phyloP scores from a whole-genome alignment of 2,329 filamentous ascomycete genomes.

The Trichoderma koningii region DNA sequence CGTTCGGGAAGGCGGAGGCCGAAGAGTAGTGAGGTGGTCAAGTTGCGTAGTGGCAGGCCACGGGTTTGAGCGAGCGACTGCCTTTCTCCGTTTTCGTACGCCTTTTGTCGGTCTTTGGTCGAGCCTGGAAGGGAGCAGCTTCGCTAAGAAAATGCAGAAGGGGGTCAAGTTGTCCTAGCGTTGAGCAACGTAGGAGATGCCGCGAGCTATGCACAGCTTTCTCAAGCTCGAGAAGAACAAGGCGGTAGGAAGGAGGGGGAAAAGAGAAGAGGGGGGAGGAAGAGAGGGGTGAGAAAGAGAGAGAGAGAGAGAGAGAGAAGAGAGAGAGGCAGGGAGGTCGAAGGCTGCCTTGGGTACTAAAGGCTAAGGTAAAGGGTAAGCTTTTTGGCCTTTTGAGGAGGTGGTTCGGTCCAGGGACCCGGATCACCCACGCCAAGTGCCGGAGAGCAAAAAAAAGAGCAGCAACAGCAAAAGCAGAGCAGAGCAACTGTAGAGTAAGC shows the following conservation, averaged over 20 bases:
- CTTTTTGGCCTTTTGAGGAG: constrained; percentile 6
- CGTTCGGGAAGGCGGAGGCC: constrained; percentile 8
- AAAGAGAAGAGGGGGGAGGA: neutral
- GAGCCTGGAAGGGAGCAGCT: neutral
- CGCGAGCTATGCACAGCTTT: neutral
- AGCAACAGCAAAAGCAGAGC: too few species aligned
- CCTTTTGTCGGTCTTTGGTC: neutral
- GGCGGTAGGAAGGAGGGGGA: neutral
- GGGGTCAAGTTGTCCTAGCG: neutral
- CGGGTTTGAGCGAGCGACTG: constrained; percentile 7
- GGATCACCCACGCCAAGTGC: constrained; percentile 24
- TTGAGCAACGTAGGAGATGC: neutral
- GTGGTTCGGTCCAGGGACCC: constrained; percentile 20
- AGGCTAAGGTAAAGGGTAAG: constrained; percentile 5
- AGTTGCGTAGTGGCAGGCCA: constrained; percentile 17
- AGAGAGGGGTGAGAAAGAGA: neutral
- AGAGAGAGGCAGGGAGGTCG: constrained; percentile 17
- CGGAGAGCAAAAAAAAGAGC: constrained; percentile 12
- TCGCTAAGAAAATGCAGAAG: neutral
- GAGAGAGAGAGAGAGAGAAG: neutral
- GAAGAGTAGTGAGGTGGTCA: neutral
- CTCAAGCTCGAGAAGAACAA: neutral
- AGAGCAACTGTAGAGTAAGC: too few species aligned
- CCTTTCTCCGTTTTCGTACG: constrained; percentile 8
- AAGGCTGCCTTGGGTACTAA: constrained; percentile 20